Evolutionary conservation across 2,329 filamentous ascomycete genomes (phyloP), one percentile per base, ranked within the genome.

Genomic region (Penicillium sp.): DNA sequence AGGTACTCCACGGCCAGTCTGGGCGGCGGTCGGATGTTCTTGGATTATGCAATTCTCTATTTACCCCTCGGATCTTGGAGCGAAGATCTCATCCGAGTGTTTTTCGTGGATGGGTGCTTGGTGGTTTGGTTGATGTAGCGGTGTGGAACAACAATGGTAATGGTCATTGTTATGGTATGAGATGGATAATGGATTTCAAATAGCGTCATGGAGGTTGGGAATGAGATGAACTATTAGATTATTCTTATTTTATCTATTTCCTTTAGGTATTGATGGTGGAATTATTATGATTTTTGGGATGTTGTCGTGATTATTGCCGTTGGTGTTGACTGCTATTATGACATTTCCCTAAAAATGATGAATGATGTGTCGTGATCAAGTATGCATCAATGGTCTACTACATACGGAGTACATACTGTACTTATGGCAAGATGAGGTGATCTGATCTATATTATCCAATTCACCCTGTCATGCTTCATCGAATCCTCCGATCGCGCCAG

Each of bases 401-500:
- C 26, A n/a, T n/a, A n/a, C n/a, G n/a, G n/a, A 26, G 28, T 28
- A 6, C 28, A 4, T 28, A 28, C 3, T 28, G 28, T 22, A 42
- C 40, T 2, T 17, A 45, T 15, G 22, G 7, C 44, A 17, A 30
- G 26, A 49, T 49, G 45, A 49, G 24, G 45, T 49, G 45, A 30
- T 37, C 35, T 37, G 30, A 33, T 33, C 30, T 3, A 3, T 33
- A 33, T 47, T 28, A 26, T 26, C 15, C 15, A 47, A 47, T 47
- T 47, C 1, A 4, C 44, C 22, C 13, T 49, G 15, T 30, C 15
- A 49, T 15, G 4, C 9, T 33, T 6, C 30, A 12, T 33, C 26
- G 28, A 51, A 35, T 51, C 4, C 19, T 33, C 49, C 26, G 26
- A 51, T 51, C 49, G 49, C 30, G 49, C 30, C 49, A 37, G 13